Evolutionary conservation across 768 basidiomycete genomes (phyloP), one percentile per base, ranked within the genome.

Genomic region (Amyloporia xantha): DNA sequence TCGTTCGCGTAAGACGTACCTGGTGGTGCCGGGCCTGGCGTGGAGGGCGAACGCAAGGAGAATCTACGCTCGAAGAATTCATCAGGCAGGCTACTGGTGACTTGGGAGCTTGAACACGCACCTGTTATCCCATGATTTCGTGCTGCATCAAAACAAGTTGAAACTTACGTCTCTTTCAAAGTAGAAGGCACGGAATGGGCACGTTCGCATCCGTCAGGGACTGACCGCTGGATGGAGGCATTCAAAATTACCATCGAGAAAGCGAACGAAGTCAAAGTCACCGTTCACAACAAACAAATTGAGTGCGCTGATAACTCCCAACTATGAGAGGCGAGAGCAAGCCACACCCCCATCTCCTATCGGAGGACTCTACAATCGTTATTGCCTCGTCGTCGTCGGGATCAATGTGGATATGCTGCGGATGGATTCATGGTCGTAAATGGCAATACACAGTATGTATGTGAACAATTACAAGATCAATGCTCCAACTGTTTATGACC

Each of bases 231-330:
- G 96, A 91, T 91, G 63, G 94, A 99, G 67, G 90, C 92, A 50
- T 97, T 98, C 53, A 92, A 95, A 66, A 91, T 99, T 51, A 76
- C 84, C 0, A 89, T 98, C 35, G 95, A 98, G 72, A 98, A 98
- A 68, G 94, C 95, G 11, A 97, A 94, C 63, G 96, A 99, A 73
- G 88, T 97, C 42, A 95, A 98, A 69, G 84, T 99, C 44, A 89
- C 91, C 25, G 80, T 99, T 26, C 93, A 92, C 59, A 96, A 99
- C 68, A 91, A 91, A 58, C 88, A 90, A 59, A 77, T 80, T 17
- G 84, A n/a, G n/a, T n/a, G n/a, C n/a, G n/a, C n/a, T n/a, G n/a
- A n/a, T n/a, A 59, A n/a, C n/a, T n/a, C n/a, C n/a, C n/a, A n/a
- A n/a, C n/a, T n/a, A n/a, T n/a, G n/a, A n/a, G n/a, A n/a, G n/a